Evolutionary conservation across 2,329 filamentous ascomycete genomes (phyloP), one percentile per base, ranked within the genome.

Genomic region (Scopulariopsis brevicaulis): DNA sequence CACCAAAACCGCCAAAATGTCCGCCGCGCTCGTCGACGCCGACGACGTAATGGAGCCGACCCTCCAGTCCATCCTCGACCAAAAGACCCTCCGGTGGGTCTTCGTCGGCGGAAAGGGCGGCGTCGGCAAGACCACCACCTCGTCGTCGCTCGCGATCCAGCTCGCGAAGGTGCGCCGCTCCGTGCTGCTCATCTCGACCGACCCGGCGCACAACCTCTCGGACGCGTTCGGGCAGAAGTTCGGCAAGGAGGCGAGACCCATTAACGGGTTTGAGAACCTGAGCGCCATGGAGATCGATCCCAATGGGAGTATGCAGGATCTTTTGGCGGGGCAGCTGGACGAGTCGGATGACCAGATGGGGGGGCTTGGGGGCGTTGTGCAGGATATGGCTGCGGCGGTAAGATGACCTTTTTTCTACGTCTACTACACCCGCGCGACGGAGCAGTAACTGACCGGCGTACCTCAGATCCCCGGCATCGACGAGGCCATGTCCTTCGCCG

Each of bases 251-350:
- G 94, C 94, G 57, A 85, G 91, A 62, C 84, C 96, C 46, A 81
- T 99, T 63, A 86, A 96, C 65, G 94, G 94, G 64, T 96, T 96
- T 69, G 84, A 86, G 37, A 96, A 96, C 73, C 78, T 99, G 64
- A 95, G 90, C 70, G 94, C 94, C 62, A 99, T 99, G 94, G 94
- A 99, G 75, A 97, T 99, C 66, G 94, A 99, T 69, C 94, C 94
- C 57, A 97, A 96, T 70, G 94, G 93, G 54, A 96, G 90, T 69
- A 96, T 99, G 72, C 94, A 96, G 74, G 94, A 99, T 70, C 76
- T 99, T 59, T 77, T 99, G 62, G 88, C 89, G 11, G 87, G 86
- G 1, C 80, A 85, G 68, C 85, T 82, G 51, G 90, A 90, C 20
- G 89, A 89, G 55, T 82, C 80, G 28, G 89, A 88, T 34, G 66